Evolutionary conservation across 257 asterid genomes (phyloP).

Genomic region (Nicotiana tabacum): DNA sequence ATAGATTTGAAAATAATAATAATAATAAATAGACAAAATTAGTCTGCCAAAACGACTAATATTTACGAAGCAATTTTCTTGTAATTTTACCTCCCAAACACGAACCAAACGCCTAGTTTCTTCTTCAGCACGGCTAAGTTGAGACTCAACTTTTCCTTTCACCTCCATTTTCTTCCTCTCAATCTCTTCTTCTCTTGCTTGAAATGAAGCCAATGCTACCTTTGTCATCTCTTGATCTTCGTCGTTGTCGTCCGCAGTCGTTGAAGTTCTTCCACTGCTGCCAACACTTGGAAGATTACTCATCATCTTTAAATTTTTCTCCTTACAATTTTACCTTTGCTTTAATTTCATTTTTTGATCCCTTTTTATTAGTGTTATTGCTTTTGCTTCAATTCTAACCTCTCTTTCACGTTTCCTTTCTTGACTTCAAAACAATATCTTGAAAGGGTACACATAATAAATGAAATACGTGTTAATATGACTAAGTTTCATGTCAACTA

Average conservation of each 20-base stretch:
- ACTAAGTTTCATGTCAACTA: background rate
- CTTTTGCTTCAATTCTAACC: slow-evolving; percentile 55
- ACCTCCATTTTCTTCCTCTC: slow-evolving; percentile 75
- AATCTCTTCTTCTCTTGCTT: slow-evolving; percentile 72
- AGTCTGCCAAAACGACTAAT: too few species aligned
- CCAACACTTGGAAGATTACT: slow-evolving; percentile 39
- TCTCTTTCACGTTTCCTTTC: slow-evolving; percentile 35
- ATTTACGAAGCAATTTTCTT: too few species aligned
- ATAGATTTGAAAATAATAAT: too few species aligned
- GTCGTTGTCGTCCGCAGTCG: slow-evolving; percentile 22
- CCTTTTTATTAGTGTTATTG: slow-evolving; percentile 22
- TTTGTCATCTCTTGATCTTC: slow-evolving; percentile 60
- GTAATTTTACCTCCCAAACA: slow-evolving; percentile 52
- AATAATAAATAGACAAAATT: too few species aligned
- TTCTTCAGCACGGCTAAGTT: slow-evolving; percentile 72
- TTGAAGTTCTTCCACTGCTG: slow-evolving; percentile 55
- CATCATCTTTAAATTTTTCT: slow-evolving; percentile 20
- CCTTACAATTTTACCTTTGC: background rate
- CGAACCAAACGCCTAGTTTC: slow-evolving; percentile 65
- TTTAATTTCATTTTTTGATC: slow-evolving; percentile 12
- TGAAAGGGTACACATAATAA: slow-evolving; percentile 9
- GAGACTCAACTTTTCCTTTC: slow-evolving; percentile 61
- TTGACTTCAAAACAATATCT: slow-evolving; percentile 45
- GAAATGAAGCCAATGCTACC: slow-evolving; percentile 48
- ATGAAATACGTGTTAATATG: background rate